phyloP scores from a whole-genome alignment of 2,329 filamentous ascomycete species.

The Diaporthe longicolla region DNA sequence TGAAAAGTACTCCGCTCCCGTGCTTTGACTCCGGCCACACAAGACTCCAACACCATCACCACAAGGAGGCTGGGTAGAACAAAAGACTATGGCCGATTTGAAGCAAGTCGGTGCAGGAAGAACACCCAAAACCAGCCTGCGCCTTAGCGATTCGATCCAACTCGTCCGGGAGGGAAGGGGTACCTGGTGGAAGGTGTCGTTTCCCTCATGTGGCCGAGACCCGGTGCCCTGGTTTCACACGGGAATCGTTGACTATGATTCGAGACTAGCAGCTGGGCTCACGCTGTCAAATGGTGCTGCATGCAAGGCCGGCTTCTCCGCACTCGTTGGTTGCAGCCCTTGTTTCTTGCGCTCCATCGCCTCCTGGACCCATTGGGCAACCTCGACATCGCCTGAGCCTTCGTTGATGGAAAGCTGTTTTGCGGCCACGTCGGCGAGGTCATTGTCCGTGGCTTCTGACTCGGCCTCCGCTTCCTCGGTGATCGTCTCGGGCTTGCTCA shows the following conservation, averaged over 20 bases:
- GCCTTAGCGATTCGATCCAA: conserved; percentile 7
- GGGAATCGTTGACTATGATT: background rate
- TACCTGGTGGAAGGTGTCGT: background rate
- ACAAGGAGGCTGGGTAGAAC: background rate
- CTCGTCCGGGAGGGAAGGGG: background rate
- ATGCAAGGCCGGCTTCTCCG: conserved; percentile 85
- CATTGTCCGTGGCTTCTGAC: conserved; percentile 58
- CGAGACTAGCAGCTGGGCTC: conserved; percentile 63
- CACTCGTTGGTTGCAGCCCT: conserved; percentile 58
- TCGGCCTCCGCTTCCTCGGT: conserved; percentile 77
- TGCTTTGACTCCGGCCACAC: background rate
- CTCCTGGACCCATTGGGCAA: conserved; percentile 85
- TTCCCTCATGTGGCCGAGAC: background rate
- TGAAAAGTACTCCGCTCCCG: background rate
- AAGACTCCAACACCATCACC: background rate
- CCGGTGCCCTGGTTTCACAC: background rate
- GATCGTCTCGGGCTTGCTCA: conserved; percentile 84
- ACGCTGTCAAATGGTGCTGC: conserved; percentile 86
- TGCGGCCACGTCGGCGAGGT: conserved; percentile 51
- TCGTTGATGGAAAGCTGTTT: conserved; percentile 41
- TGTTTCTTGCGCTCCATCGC: conserved; percentile 77
- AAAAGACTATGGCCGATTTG: background rate
- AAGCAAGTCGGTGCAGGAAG: background rate
- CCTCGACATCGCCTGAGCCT: conserved; percentile 80
- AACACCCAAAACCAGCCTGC: conserved; percentile 14